Conservation (phyloP, 805 yeast genomes). For the Novakomyces olei region DNA sequence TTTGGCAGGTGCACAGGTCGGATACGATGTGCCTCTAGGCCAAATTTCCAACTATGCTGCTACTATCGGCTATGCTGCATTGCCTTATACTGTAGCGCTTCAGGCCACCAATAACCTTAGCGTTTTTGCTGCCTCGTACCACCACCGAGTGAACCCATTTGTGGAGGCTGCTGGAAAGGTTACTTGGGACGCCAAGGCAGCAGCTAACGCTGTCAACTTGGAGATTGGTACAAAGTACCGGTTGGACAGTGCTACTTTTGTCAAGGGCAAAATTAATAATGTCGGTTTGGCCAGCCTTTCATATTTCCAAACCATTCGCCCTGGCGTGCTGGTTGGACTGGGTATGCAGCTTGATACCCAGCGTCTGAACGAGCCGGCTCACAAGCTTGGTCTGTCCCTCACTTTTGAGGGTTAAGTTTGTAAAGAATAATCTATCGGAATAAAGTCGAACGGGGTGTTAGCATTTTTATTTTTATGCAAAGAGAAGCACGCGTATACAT, state of each 20-base stretch:
- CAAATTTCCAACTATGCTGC: conserved; percentile 83
- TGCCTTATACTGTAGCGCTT: conserved; percentile 67
- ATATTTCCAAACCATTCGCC: conserved; percentile 84
- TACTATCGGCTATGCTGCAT: conserved; percentile 80
- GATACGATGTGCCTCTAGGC: conserved; percentile 86
- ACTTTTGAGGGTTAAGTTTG: conserved; percentile 62
- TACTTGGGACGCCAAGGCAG: conserved; percentile 68
- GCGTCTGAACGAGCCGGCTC: conserved; percentile 59
- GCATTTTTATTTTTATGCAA: too few species aligned
- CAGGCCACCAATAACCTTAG: conserved; percentile 70
- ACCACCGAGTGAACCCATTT: conserved; percentile 76
- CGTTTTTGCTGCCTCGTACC: conserved; percentile 84
- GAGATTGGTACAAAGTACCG: conserved; percentile 92
- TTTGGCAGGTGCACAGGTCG: conserved; percentile 91
- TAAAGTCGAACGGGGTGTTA: conserved; percentile 19
- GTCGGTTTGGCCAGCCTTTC: conserved; percentile 84
- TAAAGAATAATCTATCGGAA: conserved; percentile 7
- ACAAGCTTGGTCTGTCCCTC: conserved; percentile 89
- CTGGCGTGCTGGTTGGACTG: conserved; percentile 88
- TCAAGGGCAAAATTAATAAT: conserved; percentile 93
- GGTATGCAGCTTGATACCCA: conserved; percentile 95
- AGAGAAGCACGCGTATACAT: too few species aligned
- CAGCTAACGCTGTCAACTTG: conserved; percentile 61
- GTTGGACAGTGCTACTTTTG: conserved; percentile 68
- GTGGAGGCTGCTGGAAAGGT: conserved; percentile 98